Conservation (phyloP, 1,139 yeast species). For the Kodamaea suecica region DNA sequence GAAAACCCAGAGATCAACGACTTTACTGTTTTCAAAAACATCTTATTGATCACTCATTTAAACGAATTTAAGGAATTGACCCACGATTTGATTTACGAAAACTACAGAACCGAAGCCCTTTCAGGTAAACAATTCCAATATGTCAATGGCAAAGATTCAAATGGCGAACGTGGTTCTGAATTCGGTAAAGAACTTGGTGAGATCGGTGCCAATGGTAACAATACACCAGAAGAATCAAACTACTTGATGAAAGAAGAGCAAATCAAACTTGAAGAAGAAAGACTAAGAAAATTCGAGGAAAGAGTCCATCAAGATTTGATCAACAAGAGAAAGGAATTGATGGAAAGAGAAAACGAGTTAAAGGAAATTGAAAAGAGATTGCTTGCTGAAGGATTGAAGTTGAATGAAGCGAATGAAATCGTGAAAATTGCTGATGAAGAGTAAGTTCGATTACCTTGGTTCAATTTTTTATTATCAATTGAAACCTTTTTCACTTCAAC, state of each 20-base stretch:
- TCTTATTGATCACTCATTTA: constrained; percentile 70
- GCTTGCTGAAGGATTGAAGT: constrained; percentile 52
- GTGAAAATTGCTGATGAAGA: constrained; percentile 24
- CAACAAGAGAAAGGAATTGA: constrained; percentile 77
- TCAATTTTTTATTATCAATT: too few relatives aligned
- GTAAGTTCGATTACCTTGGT: too few relatives aligned
- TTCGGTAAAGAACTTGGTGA: not conserved
- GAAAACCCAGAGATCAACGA: constrained; percentile 61
- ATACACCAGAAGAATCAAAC: constrained; percentile 40
- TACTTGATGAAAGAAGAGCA: constrained; percentile 75
- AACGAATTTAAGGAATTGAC: constrained; percentile 73
- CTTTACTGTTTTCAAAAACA: constrained; percentile 62
- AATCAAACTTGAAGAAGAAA: constrained; percentile 74
- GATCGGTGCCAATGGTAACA: constrained; percentile 7
- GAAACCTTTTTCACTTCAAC: too few relatives aligned
- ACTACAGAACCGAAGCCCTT: constrained; percentile 67
- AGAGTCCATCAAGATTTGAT: constrained; percentile 88
- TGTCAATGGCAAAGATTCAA: constrained; percentile 19
- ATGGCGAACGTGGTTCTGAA: constrained; percentile 9
- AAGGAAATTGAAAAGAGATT: constrained; percentile 76
- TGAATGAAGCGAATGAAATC: constrained; percentile 42
- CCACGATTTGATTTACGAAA: constrained; percentile 64
- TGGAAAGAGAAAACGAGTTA: constrained; percentile 86
- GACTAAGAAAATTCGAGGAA: constrained; percentile 74
- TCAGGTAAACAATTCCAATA: constrained; percentile 48